Conservation (phyloP, 352 stramenopile genomes). For the Bremia lactucae region DNA sequence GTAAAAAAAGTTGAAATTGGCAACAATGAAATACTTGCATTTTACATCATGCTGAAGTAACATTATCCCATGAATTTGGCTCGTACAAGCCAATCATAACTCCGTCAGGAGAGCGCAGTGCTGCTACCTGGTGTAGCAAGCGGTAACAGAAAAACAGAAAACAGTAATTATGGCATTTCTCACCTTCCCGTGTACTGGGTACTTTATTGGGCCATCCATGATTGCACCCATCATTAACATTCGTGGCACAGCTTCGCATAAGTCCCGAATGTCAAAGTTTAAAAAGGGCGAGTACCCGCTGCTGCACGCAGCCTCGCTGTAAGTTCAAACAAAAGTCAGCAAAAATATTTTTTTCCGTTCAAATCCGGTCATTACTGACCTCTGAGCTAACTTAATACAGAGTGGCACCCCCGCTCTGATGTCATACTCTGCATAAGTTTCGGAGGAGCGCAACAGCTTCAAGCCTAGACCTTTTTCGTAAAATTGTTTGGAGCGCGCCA, state of each 20-base stretch:
- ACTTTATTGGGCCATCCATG: slow-evolving; percentile 89
- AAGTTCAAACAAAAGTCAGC: neutral
- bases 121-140: slow-evolving; percentile 46
- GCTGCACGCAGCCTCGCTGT: slow-evolving; percentile 69
- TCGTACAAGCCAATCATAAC: slow-evolving; percentile 90
- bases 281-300: slow-evolving; percentile 85
- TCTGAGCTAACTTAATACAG: slow-evolving; percentile 75
- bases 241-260: slow-evolving; percentile 78
- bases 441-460: slow-evolving; percentile 56
- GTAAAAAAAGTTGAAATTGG: too few relatives aligned
- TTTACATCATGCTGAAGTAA: slow-evolving; percentile 49
- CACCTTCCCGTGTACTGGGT: slow-evolving; percentile 84
- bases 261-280: slow-evolving; percentile 86
- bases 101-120: slow-evolving; percentile 80
- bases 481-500: slow-evolving; percentile 71
- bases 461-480: slow-evolving; percentile 78
- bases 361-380: slow-evolving; percentile 24
- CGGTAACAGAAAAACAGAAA: neutral
- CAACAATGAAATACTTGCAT: neutral
- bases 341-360: neutral
- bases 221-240: slow-evolving; percentile 80
- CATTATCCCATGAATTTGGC: slow-evolving; percentile 79
- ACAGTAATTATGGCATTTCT: slow-evolving; percentile 1
- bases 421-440: slow-evolving; percentile 79
- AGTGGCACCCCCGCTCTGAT: slow-evolving; percentile 47